phyloP scores from a whole-genome alignment of 768 basidiomycete species.

The Suillus subalutaceus region DNA sequence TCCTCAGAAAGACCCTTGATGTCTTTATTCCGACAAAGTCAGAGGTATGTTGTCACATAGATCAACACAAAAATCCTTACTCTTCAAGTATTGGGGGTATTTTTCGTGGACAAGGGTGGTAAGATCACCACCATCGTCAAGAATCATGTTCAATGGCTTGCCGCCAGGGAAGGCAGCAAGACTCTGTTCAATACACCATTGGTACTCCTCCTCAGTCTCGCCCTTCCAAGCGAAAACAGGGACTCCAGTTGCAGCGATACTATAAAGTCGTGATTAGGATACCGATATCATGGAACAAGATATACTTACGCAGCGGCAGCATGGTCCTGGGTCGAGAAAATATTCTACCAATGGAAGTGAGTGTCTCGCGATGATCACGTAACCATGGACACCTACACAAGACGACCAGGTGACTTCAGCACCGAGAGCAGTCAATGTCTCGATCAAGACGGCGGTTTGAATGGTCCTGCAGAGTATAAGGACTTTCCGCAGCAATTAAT shows the following conservation, averaged over 20 bases:
- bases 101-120: slow-evolving; percentile 95
- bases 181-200: slow-evolving; percentile 98
- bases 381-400: slow-evolving; percentile 60
- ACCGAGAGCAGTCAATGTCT: slow-evolving; percentile 93
- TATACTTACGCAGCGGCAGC: slow-evolving; percentile 88
- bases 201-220: slow-evolving; percentile 98
- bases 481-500: not conserved
- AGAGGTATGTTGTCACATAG: slow-evolving; percentile 14
- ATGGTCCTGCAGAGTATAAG: slow-evolving; percentile 72
- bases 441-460: slow-evolving; percentile 98
- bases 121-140: slow-evolving; percentile 98
- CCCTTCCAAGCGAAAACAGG: slow-evolving; percentile 99
- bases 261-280: slow-evolving; percentile 30
- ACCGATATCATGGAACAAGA: not conserved
- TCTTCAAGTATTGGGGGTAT: slow-evolving; percentile 85
- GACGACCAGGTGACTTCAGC: slow-evolving; percentile 99
- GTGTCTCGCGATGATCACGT: not conserved
- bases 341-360: slow-evolving; percentile 63
- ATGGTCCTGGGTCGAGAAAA: slow-evolving; percentile 99
- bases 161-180: slow-evolving; percentile 84
- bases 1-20: slow-evolving; percentile 97
- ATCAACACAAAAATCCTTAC: slow-evolving; percentile 38
- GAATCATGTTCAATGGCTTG: slow-evolving; percentile 94
- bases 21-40: slow-evolving; percentile 42
- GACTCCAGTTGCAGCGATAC: slow-evolving; percentile 96